Evolutionary conservation across 2,329 filamentous ascomycete species (phyloP).

Genomic region (Dendryphion nanum): DNA sequence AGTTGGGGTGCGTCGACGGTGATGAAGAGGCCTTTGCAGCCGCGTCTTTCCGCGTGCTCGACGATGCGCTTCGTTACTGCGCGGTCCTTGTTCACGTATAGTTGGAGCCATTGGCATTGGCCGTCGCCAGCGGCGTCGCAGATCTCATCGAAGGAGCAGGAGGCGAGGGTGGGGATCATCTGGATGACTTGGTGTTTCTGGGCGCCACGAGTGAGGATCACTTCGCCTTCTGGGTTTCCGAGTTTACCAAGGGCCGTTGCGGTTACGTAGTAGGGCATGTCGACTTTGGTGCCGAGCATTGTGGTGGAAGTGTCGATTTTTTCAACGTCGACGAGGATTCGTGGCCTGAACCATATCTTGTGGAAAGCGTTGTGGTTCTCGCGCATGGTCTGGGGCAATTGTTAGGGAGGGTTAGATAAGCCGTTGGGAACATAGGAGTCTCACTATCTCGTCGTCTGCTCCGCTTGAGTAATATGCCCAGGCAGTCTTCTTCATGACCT

Average conservation of each 20-base stretch:
- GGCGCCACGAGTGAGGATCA: slow-evolving; percentile 81
- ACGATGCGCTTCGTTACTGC: slow-evolving; percentile 87
- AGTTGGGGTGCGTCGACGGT: slow-evolving; percentile 97
- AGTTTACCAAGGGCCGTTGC: slow-evolving; percentile 95
- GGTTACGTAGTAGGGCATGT: slow-evolving; percentile 93
- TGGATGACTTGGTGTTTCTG: slow-evolving; percentile 87
- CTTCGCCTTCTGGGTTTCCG: slow-evolving; percentile 90
- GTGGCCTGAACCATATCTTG: slow-evolving; percentile 94
- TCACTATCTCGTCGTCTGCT: slow-evolving; percentile 82
- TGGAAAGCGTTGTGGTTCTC: slow-evolving; percentile 97
- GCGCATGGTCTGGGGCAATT: slow-evolving; percentile 68
- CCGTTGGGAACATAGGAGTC: slow-evolving; percentile 19
- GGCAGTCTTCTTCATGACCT: slow-evolving; percentile 91
- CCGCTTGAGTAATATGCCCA: slow-evolving; percentile 98
- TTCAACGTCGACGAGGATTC: slow-evolving; percentile 84
- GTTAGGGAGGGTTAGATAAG: neutral
- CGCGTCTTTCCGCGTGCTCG: slow-evolving; percentile 83
- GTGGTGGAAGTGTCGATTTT: slow-evolving; percentile 83
- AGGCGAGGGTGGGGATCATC: slow-evolving; percentile 97
- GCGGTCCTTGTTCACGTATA: slow-evolving; percentile 95
- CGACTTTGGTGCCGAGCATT: slow-evolving; percentile 84
- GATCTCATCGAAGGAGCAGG: slow-evolving; percentile 97
- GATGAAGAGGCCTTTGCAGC: slow-evolving; percentile 95
- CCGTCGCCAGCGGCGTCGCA: slow-evolving; percentile 76
- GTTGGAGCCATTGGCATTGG: slow-evolving; percentile 93